Evolutionary conservation across 139 green algal genomes (phyloP).

Genomic region (Closterium sp.): DNA sequence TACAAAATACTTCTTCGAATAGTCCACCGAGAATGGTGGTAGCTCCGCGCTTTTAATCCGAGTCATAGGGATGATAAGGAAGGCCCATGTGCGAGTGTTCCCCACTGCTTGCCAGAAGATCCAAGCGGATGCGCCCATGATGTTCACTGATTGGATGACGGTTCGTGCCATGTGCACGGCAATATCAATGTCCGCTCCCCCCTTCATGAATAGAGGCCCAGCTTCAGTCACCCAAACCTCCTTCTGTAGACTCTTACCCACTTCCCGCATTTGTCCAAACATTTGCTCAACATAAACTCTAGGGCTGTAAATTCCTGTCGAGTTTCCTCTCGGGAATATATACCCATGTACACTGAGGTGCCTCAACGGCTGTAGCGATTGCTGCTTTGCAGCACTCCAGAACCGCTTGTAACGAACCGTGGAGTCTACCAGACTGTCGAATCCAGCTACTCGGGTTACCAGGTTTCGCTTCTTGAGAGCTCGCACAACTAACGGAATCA

Average conservation of each 20-base stretch:
- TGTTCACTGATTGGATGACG: conserved; percentile 37
- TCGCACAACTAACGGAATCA: conserved; percentile 13
- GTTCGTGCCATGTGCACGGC: conserved; percentile 26
- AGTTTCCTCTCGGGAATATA: not conserved
- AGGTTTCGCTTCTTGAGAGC: conserved; percentile 2
- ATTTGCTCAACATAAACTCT: not conserved
- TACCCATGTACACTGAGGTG: not conserved
- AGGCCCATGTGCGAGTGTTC: not conserved
- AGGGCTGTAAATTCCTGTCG: not conserved
- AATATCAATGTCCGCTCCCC: conserved; percentile 14
- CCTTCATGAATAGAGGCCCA: conserved; percentile 8
- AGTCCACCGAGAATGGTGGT: not conserved
- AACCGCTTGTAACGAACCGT: not conserved
- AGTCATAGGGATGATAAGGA: not conserved
- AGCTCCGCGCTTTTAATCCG: not conserved
- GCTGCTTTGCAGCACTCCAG: not conserved
- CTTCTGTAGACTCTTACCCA: conserved; percentile 18
- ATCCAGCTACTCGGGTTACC: not conserved
- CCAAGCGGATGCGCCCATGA: conserved; percentile 38
- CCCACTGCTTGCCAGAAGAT: conserved; percentile 50
- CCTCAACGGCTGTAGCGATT: not conserved
- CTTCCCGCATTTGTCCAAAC: not conserved
- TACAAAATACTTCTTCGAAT: not conserved
- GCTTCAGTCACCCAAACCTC: conserved; percentile 51
- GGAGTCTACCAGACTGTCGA: not conserved